Evolutionary conservation across 305 asterid species (phyloP).

Genomic region (Salvia sclarea): DNA sequence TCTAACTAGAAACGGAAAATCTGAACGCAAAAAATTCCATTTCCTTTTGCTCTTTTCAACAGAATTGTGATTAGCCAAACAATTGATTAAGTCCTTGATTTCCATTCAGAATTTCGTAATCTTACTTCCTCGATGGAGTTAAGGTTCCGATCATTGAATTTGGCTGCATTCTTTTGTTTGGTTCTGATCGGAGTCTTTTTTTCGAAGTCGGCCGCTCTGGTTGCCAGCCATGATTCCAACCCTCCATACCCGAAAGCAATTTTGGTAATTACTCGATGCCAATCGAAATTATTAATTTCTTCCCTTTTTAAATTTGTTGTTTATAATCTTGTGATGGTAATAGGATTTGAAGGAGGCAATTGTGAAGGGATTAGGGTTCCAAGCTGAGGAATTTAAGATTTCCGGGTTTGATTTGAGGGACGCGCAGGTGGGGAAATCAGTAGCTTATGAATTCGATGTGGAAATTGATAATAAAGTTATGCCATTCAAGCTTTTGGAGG

Average conservation of each 20-base stretch:
- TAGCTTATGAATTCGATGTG: constrained; percentile 87
- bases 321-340: background rate
- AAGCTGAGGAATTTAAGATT: constrained; percentile 70
- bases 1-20: background rate
- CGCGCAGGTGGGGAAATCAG: constrained; percentile 76
- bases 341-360: constrained; percentile 91
- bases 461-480: constrained; percentile 77
- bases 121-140: constrained; percentile 39
- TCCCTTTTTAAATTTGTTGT: background rate
- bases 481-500: constrained; percentile 90
- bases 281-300: background rate
- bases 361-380: constrained; percentile 89
- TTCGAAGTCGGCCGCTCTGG: constrained; percentile 43
- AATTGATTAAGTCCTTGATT: background rate
- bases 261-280: constrained; percentile 41
- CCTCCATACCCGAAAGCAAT: constrained; percentile 73
- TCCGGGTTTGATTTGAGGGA: constrained; percentile 89
- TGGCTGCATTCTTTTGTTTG: constrained; percentile 38
- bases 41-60: background rate
- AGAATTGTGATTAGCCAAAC: background rate
- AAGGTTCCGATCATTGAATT: constrained; percentile 34
- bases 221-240: constrained; percentile 44
- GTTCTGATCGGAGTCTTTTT: constrained; percentile 40
- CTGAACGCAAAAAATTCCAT: background rate
- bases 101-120: background rate